phyloP scores from a whole-genome alignment of 2,329 filamentous ascomycete genomes.

The Ambrosiella beaveri region DNA sequence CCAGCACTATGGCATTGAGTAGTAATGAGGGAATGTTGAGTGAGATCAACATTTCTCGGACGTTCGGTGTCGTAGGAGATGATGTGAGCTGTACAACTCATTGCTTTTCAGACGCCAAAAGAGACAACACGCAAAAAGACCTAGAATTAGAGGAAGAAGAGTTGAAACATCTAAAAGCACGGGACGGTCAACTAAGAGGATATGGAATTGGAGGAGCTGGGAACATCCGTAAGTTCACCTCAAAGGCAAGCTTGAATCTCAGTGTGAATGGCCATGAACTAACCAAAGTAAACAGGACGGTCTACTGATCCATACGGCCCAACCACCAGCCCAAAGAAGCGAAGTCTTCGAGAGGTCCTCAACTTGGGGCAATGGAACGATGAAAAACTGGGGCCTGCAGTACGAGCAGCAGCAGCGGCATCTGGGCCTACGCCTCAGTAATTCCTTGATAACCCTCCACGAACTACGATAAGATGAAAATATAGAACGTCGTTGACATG shows the following conservation, averaged over 20 bases:
- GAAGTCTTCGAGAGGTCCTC: conserved; percentile 8
- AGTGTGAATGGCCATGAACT: not conserved
- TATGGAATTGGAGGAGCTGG: conserved; percentile 23
- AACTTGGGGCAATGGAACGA: conserved; percentile 7
- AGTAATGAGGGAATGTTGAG: not conserved
- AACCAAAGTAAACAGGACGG: conserved; percentile 13
- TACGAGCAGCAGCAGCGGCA: not conserved
- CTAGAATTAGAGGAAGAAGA: conserved; percentile 12
- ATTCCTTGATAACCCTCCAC: too few species aligned
- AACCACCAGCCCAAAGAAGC: not conserved
- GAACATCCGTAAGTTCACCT: conserved; percentile 22
- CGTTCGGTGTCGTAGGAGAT: not conserved
- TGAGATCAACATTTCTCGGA: not conserved
- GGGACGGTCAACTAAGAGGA: conserved; percentile 21
- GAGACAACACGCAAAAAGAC: not conserved
- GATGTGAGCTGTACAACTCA: not conserved
- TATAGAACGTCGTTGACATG: too few species aligned
- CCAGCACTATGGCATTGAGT: not conserved
- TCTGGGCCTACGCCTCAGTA: not conserved
- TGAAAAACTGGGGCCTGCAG: not conserved
- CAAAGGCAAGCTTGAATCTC: not conserved
- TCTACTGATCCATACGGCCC: conserved; percentile 16
- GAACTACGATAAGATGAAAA: too few species aligned
- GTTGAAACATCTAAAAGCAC: not conserved
- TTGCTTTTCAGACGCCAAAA: not conserved